A percentile compares a stretch with the other conserved stretches of the same genome.
Conservation (phyloP, 768 basidiomycete species). For the Suillus fuscotomentosus region DNA sequence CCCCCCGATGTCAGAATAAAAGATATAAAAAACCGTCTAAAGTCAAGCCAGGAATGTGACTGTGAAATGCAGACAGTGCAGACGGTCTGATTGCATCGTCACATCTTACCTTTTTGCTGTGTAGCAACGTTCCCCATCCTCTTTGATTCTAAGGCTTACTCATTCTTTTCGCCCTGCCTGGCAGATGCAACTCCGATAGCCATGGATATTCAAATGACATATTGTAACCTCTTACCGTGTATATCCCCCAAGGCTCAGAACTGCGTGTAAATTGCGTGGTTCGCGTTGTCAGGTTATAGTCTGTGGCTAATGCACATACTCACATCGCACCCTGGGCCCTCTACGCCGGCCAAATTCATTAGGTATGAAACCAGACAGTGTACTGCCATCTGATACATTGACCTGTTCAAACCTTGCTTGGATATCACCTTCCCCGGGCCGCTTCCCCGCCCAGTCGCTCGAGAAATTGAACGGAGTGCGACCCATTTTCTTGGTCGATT, state of each 20-base stretch:
- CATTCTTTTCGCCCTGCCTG: not conserved
- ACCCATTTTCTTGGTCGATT: not conserved
- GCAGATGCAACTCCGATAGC: not conserved
- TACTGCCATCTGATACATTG: conserved; percentile 2
- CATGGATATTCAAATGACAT: not conserved
- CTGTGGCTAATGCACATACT: too few species aligned
- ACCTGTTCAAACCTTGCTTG: conserved; percentile 5
- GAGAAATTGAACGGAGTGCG: conserved; percentile 2
- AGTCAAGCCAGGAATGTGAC: not conserved
- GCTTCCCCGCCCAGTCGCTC: not conserved
- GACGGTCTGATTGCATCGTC: not conserved
- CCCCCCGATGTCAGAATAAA: too few species aligned
- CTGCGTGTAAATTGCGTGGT: not conserved
- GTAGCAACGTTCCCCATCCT: not conserved
- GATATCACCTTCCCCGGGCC: conserved; percentile 3
- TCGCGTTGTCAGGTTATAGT: not conserved
- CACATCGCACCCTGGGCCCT: not conserved
- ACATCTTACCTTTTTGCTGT: not conserved
- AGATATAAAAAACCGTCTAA: not conserved
- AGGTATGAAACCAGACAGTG: not conserved
- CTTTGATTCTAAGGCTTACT: not conserved
- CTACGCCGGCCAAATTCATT: not conserved
- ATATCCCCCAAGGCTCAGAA: not conserved
- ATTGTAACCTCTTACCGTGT: not conserved
- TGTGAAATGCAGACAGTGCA: not conserved